Percentiles rank a stretch among this genome's conserved stretches.
Evolutionary conservation across 2,329 filamentous ascomycete species (phyloP).

Genomic region (Leptodontidium sp.): DNA sequence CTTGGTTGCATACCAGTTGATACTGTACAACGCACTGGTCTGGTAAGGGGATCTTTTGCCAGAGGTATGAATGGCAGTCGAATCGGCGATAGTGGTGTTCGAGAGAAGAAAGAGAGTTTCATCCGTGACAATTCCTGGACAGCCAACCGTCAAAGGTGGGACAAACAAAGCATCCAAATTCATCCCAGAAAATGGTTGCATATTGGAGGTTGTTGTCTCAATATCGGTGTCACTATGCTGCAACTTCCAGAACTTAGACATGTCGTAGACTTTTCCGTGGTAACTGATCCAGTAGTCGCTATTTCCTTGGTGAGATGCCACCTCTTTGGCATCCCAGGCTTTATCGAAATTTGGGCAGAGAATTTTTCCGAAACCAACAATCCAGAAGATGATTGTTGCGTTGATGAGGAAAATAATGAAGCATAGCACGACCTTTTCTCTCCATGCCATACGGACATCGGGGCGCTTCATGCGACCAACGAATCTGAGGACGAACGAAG

Average conservation of each 20-base stretch:
- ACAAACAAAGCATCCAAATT: constrained; percentile 88
- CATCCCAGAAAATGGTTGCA: constrained; percentile 80
- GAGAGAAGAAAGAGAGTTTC: constrained; percentile 63
- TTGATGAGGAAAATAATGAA: constrained; percentile 85
- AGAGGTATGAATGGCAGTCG: constrained; percentile 71
- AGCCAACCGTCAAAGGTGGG: constrained; percentile 78
- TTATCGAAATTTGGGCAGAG: constrained; percentile 93
- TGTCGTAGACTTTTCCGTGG: constrained; percentile 89
- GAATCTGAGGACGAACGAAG: constrained; percentile 80
- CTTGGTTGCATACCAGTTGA: constrained; percentile 77
- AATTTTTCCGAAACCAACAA: constrained; percentile 83
- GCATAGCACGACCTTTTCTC: constrained; percentile 89
- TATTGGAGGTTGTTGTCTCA: constrained; percentile 66
- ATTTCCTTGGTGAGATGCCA: constrained; percentile 72
- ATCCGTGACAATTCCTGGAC: constrained; percentile 73
- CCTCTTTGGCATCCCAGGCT: constrained; percentile 79
- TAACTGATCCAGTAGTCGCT: constrained; percentile 88
- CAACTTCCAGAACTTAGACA: constrained; percentile 84
- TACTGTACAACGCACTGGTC: constrained; percentile 64
- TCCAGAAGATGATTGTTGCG: constrained; percentile 86
- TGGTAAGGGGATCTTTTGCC: constrained; percentile 67
- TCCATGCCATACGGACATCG: constrained; percentile 96
- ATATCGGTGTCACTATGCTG: constrained; percentile 81
- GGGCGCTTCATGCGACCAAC: constrained; percentile 96
- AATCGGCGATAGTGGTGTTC: constrained; percentile 67